Percentiles rank a stretch among this genome's conserved stretches.
These are phyloP conservation scores for Fraxinus dipetala DNA, from an alignment of 305 asterid species.

Conservation along the genomic window DNA sequence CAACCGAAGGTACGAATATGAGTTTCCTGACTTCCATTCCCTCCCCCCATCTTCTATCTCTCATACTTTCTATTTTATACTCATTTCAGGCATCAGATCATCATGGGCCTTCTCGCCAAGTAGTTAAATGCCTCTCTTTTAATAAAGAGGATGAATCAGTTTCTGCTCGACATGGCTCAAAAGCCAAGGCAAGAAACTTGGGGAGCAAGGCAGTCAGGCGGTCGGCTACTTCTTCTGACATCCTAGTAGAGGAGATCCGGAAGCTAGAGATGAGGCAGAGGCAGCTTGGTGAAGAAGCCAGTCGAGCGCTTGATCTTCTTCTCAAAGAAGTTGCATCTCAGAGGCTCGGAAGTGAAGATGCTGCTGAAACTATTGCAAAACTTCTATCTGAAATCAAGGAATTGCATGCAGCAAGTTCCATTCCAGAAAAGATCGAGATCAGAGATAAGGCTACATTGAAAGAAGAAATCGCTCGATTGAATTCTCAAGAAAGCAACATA, in stretches of 20 bases:
- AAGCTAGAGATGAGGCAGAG: constrained; percentile 79
- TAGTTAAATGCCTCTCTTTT: constrained; percentile 72
- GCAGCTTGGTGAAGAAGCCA: constrained; percentile 95
- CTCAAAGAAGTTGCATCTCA: constrained; percentile 87
- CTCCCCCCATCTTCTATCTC: not conserved
- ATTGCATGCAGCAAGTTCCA: constrained; percentile 47
- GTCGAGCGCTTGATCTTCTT: constrained; percentile 80
- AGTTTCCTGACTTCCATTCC: not conserved
- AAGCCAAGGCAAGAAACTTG: constrained; percentile 37
- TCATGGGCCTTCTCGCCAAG: constrained; percentile 64
- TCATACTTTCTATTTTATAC: constrained; percentile 18
- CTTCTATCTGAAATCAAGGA: constrained; percentile 76
- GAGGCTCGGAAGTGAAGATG: constrained; percentile 59
- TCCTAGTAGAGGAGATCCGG: constrained; percentile 72
- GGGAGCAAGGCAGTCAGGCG: constrained; percentile 44
- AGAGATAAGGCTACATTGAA: constrained; percentile 64
- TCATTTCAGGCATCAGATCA: constrained; percentile 58
- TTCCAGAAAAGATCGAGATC: constrained; percentile 46
- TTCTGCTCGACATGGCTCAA: constrained; percentile 31
- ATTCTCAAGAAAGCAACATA: constrained; percentile 62
- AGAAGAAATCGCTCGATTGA: constrained; percentile 88
- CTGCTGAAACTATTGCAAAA: constrained; percentile 69
- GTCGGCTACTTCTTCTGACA: constrained; percentile 49
- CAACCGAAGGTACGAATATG: constrained; percentile 48
- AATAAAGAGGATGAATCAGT: constrained; percentile 37